These are phyloP conservation scores for Erodium moschatum DNA, from an alignment of 441 rosid genomes.

Conservation along the genomic window DNA sequence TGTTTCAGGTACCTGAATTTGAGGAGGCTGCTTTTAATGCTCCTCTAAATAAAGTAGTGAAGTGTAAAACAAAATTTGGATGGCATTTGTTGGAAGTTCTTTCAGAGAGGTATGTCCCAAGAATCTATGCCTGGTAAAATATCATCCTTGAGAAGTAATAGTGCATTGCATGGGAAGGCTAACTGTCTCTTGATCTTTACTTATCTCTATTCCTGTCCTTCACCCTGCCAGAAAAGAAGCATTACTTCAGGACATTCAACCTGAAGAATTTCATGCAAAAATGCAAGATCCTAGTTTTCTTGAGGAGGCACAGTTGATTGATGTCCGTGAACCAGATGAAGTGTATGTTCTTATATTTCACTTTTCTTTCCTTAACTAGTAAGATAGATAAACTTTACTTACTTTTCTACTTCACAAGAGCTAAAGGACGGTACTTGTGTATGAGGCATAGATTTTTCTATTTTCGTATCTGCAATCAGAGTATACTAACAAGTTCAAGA, in stretches of 20 bases:
- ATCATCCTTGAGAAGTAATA: neutral
- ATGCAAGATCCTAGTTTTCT: constrained; percentile 62
- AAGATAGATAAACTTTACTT: no score
- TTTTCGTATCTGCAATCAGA: no score
- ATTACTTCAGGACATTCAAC: constrained; percentile 47
- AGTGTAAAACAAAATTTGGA: constrained; percentile 75
- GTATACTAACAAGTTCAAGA: no score
- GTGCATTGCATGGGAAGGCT: constrained; percentile 7
- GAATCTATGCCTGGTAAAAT: constrained; percentile 13
- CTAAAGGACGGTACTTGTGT: no score
- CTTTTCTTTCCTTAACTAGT: constrained; percentile 11
- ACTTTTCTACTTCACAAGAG: no score
- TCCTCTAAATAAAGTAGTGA: constrained; percentile 55
- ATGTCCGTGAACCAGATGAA: constrained; percentile 87
- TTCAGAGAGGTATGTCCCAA: constrained; percentile 61
- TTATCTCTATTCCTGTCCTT: constrained; percentile 12
- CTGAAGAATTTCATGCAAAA: constrained; percentile 59
- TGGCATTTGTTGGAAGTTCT: constrained; percentile 86
- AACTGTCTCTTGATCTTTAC: constrained; percentile 14
- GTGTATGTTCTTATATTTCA: constrained; percentile 38
- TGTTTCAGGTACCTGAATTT: constrained; percentile 69
- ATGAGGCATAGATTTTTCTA: no score
- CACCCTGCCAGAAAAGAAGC: constrained; percentile 37
- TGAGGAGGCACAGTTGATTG: constrained; percentile 69
- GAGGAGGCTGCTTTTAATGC: constrained; percentile 77